Evolutionary conservation across 2,329 filamentous ascomycete genomes (phyloP).

Genomic region (Ceratocystis cubensis): DNA sequence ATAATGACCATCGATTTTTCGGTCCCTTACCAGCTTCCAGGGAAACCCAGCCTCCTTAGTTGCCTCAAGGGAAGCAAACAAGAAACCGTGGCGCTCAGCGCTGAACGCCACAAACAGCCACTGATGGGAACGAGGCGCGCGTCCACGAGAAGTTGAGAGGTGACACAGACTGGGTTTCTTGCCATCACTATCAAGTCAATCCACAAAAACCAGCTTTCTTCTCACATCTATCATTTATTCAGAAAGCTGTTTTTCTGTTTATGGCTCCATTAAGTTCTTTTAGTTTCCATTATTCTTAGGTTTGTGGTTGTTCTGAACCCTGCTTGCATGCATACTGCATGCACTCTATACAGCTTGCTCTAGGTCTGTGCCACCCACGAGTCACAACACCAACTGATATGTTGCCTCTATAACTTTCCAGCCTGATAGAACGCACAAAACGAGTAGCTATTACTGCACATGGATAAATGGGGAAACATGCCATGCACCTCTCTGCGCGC

Average conservation of each 20-base stretch:
- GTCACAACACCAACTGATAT: not conserved
- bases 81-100: not conserved
- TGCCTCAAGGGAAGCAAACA: not conserved
- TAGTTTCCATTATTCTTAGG: not conserved
- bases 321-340: conserved; percentile 10
- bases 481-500: not conserved
- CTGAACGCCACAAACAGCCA: not conserved
- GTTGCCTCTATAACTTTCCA: not conserved
- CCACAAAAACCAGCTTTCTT: not conserved
- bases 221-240: not conserved
- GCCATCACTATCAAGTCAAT: too few species aligned
- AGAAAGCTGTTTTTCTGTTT: not conserved
- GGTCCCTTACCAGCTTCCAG: not conserved
- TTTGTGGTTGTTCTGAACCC: conserved; percentile 1
- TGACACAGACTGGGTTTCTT: too few species aligned
- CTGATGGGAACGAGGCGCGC: too few species aligned
- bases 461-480: conserved; percentile 2
- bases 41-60: not conserved
- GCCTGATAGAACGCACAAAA: conserved; percentile 1
- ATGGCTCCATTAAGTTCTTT: not conserved
- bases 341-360: conserved; percentile 6
- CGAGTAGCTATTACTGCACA: not conserved
- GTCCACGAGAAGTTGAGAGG: too few species aligned
- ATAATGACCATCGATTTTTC: not conserved
- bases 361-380: conserved; percentile 10